phyloP scores from a whole-genome alignment of 805 yeast genomes.

The Suhomyces prunicola region DNA sequence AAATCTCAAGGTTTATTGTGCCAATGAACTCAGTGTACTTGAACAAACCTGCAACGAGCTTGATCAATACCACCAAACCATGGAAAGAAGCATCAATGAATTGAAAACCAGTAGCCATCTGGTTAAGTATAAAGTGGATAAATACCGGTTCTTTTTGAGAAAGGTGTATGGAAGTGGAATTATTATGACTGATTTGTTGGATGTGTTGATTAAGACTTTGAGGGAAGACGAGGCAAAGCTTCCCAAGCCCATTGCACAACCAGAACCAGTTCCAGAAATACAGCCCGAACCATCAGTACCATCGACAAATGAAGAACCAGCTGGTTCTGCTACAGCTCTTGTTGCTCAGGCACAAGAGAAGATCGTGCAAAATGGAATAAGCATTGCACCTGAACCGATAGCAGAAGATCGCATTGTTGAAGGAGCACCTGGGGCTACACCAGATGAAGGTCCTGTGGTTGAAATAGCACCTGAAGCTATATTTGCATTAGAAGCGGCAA shows the following conservation, averaged over 20 bases:
- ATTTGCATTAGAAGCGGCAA: background rate
- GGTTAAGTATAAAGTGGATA: constrained; percentile 17
- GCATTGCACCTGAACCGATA: background rate
- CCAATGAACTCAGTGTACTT: constrained; percentile 18
- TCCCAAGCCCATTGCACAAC: background rate
- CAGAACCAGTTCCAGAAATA: background rate
- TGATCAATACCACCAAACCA: constrained; percentile 4
- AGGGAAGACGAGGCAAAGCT: constrained; percentile 7
- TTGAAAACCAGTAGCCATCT: constrained; percentile 9
- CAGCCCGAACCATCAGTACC: too few relatives aligned
- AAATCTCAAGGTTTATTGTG: constrained; percentile 17
- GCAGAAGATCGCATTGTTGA: background rate
- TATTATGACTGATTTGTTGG: constrained; percentile 19
- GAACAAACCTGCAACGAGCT: constrained; percentile 10
- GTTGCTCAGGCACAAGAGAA: background rate
- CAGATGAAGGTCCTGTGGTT: background rate
- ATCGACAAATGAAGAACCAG: background rate
- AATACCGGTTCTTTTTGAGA: constrained; percentile 21
- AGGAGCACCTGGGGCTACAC: background rate
- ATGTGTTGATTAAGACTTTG: constrained; percentile 12
- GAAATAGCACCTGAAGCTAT: background rate
- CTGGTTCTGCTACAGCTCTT: background rate
- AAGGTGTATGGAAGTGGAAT: constrained; percentile 32
- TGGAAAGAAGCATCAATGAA: constrained; percentile 9
- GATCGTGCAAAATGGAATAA: background rate